Conservation (phyloP, 441 rosid genomes). For the Codiaeum variegatum region DNA sequence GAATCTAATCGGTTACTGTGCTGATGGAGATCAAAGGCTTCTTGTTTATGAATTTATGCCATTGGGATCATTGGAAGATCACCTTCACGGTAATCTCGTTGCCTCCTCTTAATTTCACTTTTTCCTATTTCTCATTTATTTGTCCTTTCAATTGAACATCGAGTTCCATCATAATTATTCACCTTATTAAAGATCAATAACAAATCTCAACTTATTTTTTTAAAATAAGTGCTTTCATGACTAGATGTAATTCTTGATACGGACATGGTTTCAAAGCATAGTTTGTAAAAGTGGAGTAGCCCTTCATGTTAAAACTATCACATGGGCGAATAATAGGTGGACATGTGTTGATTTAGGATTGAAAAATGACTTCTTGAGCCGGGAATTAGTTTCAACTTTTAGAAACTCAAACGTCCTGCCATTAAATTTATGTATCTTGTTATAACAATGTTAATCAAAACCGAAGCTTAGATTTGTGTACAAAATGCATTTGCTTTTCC, state of each 20-base stretch:
- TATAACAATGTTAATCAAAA: neutral
- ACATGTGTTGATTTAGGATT: neutral
- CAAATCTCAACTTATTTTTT: too few relatives aligned
- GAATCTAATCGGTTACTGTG: conserved; percentile 94
- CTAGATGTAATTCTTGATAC: neutral
- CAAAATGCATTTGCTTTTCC: neutral
- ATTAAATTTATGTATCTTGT: too few relatives aligned
- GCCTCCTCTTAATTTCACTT: neutral
- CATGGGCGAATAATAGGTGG: neutral
- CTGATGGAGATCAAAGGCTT: conserved; percentile 98
- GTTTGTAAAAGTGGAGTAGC: neutral
- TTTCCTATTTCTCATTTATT: neutral
- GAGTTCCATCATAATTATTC: neutral
- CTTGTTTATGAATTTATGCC: conserved; percentile 97
- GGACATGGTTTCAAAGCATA: neutral
- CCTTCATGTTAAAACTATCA: neutral
- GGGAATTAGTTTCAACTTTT: neutral
- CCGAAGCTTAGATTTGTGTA: conserved; percentile 4
- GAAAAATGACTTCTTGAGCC: neutral
- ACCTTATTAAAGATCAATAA: neutral
- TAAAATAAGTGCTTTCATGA: too few relatives aligned
- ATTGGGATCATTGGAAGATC: conserved; percentile 92
- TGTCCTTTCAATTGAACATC: conserved; percentile 1
- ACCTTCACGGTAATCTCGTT: conserved; percentile 69
- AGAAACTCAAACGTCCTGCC: neutral